Percentiles rank a stretch among this genome's conserved stretches.
Conservation (phyloP, 106 monocot species). For the Iris macrosiphon region DNA sequence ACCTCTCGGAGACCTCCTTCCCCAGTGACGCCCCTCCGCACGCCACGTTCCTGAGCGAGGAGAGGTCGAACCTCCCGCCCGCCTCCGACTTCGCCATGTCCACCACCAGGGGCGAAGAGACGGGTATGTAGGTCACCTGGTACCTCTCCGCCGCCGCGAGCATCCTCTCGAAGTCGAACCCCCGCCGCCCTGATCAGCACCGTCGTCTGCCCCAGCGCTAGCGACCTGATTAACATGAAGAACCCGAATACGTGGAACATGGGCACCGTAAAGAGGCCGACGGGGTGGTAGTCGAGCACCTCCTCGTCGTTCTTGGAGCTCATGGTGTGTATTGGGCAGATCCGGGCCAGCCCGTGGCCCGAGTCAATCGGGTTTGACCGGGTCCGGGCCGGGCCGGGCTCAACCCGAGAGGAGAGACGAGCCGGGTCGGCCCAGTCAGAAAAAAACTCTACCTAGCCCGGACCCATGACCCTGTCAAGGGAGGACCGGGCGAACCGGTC, state of each 20-base stretch:
- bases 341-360: no score
- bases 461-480: no score
- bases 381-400: no score
- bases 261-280: constrained; percentile 36
- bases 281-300: constrained; percentile 6
- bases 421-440: no score
- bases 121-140: constrained; percentile 37
- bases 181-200: constrained; percentile 59
- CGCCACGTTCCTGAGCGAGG: constrained; percentile 28
- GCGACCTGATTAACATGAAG: constrained; percentile 36
- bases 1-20: constrained; percentile 37
- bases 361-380: no score
- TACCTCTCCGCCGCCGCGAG: constrained; percentile 37
- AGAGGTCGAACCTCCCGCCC: constrained; percentile 28
- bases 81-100: constrained; percentile 45
- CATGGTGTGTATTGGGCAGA: no score
- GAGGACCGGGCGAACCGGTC: no score
- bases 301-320: no score
- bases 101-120: constrained; percentile 54
- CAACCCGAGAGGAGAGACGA: no score
- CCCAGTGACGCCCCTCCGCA: constrained; percentile 63
- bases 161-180: constrained; percentile 47
- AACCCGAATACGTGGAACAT: constrained; percentile 65
- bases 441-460: no score
- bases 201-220: constrained; percentile 36